Base-by-base conservation (phyloP, 2,329 filamentous ascomycete genomes). In the Juglanconis oblonga region DNA sequence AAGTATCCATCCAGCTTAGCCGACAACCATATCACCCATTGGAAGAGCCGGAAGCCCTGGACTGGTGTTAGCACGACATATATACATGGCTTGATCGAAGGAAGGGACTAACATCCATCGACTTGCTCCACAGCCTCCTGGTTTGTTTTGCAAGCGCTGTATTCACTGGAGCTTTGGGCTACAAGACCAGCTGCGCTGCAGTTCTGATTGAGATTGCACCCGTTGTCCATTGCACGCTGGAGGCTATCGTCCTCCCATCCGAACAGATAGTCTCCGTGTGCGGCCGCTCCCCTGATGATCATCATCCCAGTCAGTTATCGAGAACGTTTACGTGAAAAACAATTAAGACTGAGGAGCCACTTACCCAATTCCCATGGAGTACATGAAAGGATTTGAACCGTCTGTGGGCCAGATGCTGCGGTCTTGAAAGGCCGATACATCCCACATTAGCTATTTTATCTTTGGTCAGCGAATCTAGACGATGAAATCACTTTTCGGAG, bases 231-330 rank as follows among this genome's bases (percentile, higher is more conserved):
- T 66, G 77, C 76, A 70, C 72, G 76, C 69, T 82, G 79, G 51
- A 82, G 74, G 9, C 75, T 70, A 67, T 80, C 72, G 62, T 72
- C 76, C 67, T 81, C 76, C 79, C 79, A 81, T 59, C 79, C 79
- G 67, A 81, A 81, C 63, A 81, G 69, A 67, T 82, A 82, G 69
- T 82, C 79, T 31, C 78, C 79, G 68, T 81, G 79, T 24, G 78
- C 79, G 4, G 78, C 79, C 31, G 77, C 73, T 35, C 79, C 79
- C 42, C 75, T 76, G 7, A 52, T 24, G 42, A 38, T 29, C 50
- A 31, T 35, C 11, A 58, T 24, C 13, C 31, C 50, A 58, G 38
- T 60, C 47, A 51, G 36, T 17, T 35, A n/a, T n/a, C 32, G 13
- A 29, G 9, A 14, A 14, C 42, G 9, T 31, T 11, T 10, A n/a